phyloP scores from a whole-genome alignment of 2,329 filamentous ascomycete species.

The Monosporascus sp. region DNA sequence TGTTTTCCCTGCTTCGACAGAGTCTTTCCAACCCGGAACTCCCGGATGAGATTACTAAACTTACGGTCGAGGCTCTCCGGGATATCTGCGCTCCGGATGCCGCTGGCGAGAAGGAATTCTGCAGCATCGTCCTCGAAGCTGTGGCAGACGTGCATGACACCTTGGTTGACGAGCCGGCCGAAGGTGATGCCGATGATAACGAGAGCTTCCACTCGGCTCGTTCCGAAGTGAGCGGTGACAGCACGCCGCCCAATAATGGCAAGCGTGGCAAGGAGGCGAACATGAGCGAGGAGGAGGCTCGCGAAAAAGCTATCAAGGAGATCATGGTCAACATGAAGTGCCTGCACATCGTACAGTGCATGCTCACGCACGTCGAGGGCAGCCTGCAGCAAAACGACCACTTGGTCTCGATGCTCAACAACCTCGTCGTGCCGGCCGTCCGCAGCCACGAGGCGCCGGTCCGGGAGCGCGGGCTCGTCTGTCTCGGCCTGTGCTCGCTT shows the following conservation, averaged over 20 bases:
- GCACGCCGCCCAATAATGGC: conserved; percentile 45
- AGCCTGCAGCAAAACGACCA: conserved; percentile 85
- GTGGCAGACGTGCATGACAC: conserved; percentile 96
- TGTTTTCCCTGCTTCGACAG: conserved; percentile 87
- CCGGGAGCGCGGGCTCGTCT: conserved; percentile 82
- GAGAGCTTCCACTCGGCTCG: conserved; percentile 92
- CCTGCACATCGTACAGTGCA: conserved; percentile 93
- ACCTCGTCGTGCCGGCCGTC: conserved; percentile 90
- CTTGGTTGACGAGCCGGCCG: conserved; percentile 64
- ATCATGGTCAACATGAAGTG: conserved; percentile 99
- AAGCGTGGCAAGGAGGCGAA: conserved; percentile 38
- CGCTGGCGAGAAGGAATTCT: conserved; percentile 76
- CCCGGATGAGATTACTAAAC: conserved; percentile 87
- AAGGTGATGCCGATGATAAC: conserved; percentile 46
- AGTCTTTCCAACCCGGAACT: conserved; percentile 80
- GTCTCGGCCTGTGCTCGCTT: conserved; percentile 84
- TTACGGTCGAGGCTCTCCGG: conserved; percentile 76
- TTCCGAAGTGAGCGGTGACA: conserved; percentile 72
- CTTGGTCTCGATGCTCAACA: conserved; percentile 97
- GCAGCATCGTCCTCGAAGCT: conserved; percentile 81
- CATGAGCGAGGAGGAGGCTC: conserved; percentile 59
- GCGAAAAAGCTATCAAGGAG: conserved; percentile 75
- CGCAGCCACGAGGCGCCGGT: conserved; percentile 90
- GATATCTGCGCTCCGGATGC: conserved; percentile 74
- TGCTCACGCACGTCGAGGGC: conserved; percentile 88